Evolutionary conservation across 441 rosid genomes (phyloP).

Genomic region (Pelargonium australe): DNA sequence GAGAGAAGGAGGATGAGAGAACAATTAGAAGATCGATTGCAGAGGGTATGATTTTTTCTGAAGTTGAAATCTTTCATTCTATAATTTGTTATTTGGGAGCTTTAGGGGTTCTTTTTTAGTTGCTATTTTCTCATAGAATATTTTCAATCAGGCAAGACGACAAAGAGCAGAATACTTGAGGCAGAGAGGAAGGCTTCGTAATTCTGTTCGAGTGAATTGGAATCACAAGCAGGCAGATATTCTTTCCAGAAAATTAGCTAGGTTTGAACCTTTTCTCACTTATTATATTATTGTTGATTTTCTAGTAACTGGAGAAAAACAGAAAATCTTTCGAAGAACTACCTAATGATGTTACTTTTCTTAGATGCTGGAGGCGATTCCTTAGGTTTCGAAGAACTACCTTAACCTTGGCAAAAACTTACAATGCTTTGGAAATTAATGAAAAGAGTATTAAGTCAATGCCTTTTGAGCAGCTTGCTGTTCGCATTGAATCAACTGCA

Average conservation of each 20-base stretch:
- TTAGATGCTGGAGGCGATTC: conserved; percentile 88
- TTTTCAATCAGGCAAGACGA: conserved; percentile 58
- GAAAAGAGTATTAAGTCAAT: conserved; percentile 40
- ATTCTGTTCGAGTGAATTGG: conserved; percentile 38
- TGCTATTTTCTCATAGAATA: conserved; percentile 17
- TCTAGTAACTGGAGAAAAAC: neutral
- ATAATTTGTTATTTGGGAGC: neutral
- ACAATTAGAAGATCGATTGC: conserved; percentile 78
- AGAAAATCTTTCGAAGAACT: neutral
- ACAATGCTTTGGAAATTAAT: conserved; percentile 55
- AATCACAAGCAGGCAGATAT: conserved; percentile 60
- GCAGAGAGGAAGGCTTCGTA: conserved; percentile 63
- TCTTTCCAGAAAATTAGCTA: conserved; percentile 73
- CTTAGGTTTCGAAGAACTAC: conserved; percentile 61
- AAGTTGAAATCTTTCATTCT: neutral
- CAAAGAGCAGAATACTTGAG: conserved; percentile 87
- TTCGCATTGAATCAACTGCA: conserved; percentile 51
- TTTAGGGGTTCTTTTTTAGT: conserved; percentile 8
- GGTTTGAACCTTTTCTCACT: conserved; percentile 25
- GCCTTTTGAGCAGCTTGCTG: conserved; percentile 87
- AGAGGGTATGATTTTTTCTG: conserved; percentile 49
- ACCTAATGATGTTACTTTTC: conserved; percentile 13
- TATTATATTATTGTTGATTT: neutral
- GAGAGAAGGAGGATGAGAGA: conserved; percentile 81
- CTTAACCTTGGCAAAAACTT: conserved; percentile 59